These are phyloP conservation scores for Venturia aucupariae DNA, from an alignment of 2,329 filamentous ascomycete genomes.

Conservation along the genomic window DNA sequence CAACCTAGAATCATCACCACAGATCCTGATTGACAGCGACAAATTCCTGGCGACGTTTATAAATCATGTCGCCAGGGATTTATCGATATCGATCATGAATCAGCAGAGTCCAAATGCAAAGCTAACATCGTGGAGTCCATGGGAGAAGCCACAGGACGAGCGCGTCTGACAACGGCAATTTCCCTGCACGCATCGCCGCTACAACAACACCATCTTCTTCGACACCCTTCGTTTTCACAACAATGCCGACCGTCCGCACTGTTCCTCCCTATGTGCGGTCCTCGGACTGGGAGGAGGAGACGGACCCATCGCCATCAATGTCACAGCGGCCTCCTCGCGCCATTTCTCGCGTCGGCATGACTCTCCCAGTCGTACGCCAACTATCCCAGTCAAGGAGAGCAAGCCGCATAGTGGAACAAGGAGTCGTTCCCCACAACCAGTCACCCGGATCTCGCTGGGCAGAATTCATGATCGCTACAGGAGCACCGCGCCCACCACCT, in stretches of 20 bases:
- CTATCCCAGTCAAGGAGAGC: background rate
- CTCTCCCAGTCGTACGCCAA: background rate
- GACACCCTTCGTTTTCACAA: background rate
- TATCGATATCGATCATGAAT: background rate
- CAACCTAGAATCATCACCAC: background rate
- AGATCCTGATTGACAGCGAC: background rate
- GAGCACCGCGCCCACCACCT: background rate
- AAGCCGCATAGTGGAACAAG: background rate
- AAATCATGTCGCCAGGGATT: background rate
- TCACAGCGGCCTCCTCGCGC: background rate
- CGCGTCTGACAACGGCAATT: background rate
- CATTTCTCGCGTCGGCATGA: background rate
- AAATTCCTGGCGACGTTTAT: background rate
- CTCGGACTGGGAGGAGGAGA: background rate
- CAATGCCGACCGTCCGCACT: background rate
- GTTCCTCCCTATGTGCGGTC: slow-evolving; percentile 11
- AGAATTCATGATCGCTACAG: background rate
- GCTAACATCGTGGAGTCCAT: background rate
- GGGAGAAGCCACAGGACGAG: background rate
- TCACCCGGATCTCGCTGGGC: background rate
- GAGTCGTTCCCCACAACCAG: background rate
- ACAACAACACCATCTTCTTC: background rate
- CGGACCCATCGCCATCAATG: background rate
- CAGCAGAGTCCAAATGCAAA: background rate
- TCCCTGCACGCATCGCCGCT: background rate